Base-by-base conservation (phyloP, 257 asterid genomes). In the Nicotiana knightiana region DNA sequence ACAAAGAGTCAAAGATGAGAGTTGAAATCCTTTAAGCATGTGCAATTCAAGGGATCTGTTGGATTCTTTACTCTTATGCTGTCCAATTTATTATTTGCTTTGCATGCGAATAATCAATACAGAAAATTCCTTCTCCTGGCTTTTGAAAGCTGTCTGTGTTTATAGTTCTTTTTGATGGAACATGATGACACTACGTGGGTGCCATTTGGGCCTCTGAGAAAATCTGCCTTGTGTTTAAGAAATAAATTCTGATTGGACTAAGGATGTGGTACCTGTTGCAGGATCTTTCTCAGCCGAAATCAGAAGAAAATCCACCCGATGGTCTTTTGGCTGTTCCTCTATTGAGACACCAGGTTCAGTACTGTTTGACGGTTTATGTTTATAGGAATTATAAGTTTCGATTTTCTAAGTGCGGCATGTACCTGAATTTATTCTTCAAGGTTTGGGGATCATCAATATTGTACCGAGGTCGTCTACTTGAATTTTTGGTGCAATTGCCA, bases 311-410 rank as follows among this genome's bases (percentile, higher is more conserved):
- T 85, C 94, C 94, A 26, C 97, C 99, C 51, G 96, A 91, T 82
- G 99, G 99, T 67, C 76, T 85, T 83, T 83, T 95, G 88, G 91
- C 98, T 37, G 98, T 93, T 84, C 89, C 93, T 83, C 88, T 95
- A 77, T 87, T 95, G 86, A 93, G 94, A 85, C 99, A 95, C 86
- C 99, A 95, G 93, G 93, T 88, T 80, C 24, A 32, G 15, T 51
- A 13, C 33, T 51, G 26, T 51, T 75, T 75, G 43, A 28, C 26
- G 63, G 63, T 51, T 70, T 75, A 75, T 75, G 43, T 75, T 26
- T 48, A 75, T 75, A 75, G 43, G 46, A 75, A 13, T 51, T 66
- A 26, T 30, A 7, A 75, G 16, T 13, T 51, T 51, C 16, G 1
- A 59, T 75, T 75, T 75, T 75, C 43, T 51, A 46, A 71, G 24